Evolutionary conservation across 1,284 basidiomycete genomes (phyloP), one percentile per base, ranked within the genome.

Genomic region (Rhodotorula sp.): DNA sequence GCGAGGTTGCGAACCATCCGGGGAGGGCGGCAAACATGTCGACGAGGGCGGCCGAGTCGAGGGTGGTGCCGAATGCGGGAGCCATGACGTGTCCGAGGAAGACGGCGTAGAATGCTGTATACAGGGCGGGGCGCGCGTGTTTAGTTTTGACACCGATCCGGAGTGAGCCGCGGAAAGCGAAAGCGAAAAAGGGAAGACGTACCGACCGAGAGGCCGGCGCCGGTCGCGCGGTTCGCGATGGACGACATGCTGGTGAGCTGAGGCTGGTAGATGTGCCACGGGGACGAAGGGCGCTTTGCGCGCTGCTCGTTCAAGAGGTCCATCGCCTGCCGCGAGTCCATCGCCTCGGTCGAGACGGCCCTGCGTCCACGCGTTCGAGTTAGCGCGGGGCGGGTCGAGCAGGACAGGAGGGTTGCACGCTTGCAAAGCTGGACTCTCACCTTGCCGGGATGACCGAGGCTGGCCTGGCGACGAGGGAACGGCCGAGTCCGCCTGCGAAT

Each of bases 221-320:
- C 95, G 10, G 93, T 92, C 60, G 87, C 82, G 81, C 95, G 90
- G 84, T 98, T 90, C 47, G 86, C 86, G 79, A 95, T 93, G 21
- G 93, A 97, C 5, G 83, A 85, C 67, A 89, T 52, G 92, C 92
- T 97, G 57, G 95, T 98, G 60, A 85, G 77, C 64, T 80, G 78
- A 14, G 77, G 76, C 57, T 78, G 66, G 69, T 77, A 76, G 50
- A 74, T 70, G 70, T 67, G 68, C 71, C 68, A 70, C 18, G 97
- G 95, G 78, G 90, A 91, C 69, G 86, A 90, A 26, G 97, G 95
- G 45, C 95, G 89, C 62, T 85, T 84, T 63, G 90, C 83, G 75
- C 95, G 88, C 82, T 97, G 94, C 75, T 87, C 81, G 85, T 99
- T 95, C 74, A 98, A 84, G 74, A 95, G 88, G 8, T 85, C 85